A percentile compares a stretch with the other conserved stretches of the same genome.
Conservation (phyloP, 495 filamentous ascomycete species). For the Daldinia vernicosa region DNA sequence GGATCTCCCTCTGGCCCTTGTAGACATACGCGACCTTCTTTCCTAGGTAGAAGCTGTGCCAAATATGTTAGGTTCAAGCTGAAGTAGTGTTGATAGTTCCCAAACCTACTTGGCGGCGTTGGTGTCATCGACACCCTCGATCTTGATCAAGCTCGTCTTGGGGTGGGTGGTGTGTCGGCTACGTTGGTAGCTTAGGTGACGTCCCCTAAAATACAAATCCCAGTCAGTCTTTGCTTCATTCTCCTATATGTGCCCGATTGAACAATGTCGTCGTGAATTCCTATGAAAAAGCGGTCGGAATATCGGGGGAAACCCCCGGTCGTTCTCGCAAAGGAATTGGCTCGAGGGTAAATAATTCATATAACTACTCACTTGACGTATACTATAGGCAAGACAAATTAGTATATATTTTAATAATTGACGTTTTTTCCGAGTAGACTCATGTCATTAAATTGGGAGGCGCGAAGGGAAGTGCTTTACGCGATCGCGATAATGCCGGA, state of each 20-base stretch:
- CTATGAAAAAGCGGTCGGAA: not conserved
- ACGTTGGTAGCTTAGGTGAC: slow-evolving; percentile 94
- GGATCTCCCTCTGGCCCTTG: slow-evolving; percentile 87
- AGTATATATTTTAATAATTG: slow-evolving; percentile 35
- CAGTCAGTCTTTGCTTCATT: slow-evolving; percentile 44
- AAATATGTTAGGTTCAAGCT: slow-evolving; percentile 40
- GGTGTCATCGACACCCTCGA: slow-evolving; percentile 92
- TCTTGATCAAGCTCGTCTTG: slow-evolving; percentile 89
- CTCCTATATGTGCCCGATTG: not conserved
- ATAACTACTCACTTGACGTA: slow-evolving; percentile 88
- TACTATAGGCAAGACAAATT: slow-evolving; percentile 64
- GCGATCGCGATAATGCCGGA: slow-evolving; percentile 26
- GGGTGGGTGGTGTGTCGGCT: slow-evolving; percentile 85
- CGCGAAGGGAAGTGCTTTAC: slow-evolving; percentile 9
- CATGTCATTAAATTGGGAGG: slow-evolving; percentile 6
- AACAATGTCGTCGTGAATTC: not conserved
- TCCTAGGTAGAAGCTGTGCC: slow-evolving; percentile 81
- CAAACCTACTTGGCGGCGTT: slow-evolving; percentile 80
- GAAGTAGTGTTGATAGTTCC: not conserved
- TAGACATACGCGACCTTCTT: slow-evolving; percentile 99
- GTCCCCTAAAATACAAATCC: slow-evolving; percentile 67
- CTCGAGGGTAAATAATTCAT: slow-evolving; percentile 33
- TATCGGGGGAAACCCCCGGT: not conserved
- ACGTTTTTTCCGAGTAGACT: slow-evolving; percentile 11
- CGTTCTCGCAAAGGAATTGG: slow-evolving; percentile 7